Evolutionary conservation across 108 stramenopile genomes (phyloP).

Genomic region (Nannochloropsis granulata): DNA sequence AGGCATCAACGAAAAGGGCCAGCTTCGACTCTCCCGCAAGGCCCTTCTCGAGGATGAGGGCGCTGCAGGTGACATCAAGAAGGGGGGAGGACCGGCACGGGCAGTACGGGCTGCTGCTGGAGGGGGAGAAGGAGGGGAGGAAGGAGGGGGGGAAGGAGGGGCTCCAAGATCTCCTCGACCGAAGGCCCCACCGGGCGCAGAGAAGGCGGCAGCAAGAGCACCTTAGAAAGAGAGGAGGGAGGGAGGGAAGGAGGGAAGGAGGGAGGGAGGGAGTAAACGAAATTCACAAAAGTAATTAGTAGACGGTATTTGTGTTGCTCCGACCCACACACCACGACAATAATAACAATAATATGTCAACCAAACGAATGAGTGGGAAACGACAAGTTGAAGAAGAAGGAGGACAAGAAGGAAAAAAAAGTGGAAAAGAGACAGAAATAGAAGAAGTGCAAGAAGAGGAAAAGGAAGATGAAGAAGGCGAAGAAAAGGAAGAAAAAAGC

Average conservation of each 20-base stretch:
- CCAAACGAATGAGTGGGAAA: not conserved
- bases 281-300: too few species aligned
- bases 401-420: not conserved
- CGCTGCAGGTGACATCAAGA: not conserved
- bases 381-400: not conserved
- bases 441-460: too few species aligned
- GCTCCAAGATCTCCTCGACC: not conserved
- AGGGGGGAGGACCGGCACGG: not conserved
- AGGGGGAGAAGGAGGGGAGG: not conserved
- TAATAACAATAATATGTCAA: too few species aligned
- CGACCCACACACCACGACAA: too few species aligned
- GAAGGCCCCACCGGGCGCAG: not conserved
- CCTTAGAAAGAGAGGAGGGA: not conserved
- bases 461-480: too few species aligned
- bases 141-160: not conserved
- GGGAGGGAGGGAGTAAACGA: not conserved
- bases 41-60: slow-evolving; percentile 6
- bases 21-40: slow-evolving; percentile 16
- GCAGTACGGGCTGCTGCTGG: not conserved
- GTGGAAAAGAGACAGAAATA: too few species aligned
- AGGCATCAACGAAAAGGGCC: slow-evolving; percentile 26
- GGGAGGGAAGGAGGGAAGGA: not conserved
- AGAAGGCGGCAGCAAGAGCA: not conserved
- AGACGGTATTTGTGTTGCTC: too few species aligned
- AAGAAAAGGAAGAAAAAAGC: too few species aligned